phyloP scores from a whole-genome alignment of 164 flowering plant genomes.

The Piper betle region DNA sequence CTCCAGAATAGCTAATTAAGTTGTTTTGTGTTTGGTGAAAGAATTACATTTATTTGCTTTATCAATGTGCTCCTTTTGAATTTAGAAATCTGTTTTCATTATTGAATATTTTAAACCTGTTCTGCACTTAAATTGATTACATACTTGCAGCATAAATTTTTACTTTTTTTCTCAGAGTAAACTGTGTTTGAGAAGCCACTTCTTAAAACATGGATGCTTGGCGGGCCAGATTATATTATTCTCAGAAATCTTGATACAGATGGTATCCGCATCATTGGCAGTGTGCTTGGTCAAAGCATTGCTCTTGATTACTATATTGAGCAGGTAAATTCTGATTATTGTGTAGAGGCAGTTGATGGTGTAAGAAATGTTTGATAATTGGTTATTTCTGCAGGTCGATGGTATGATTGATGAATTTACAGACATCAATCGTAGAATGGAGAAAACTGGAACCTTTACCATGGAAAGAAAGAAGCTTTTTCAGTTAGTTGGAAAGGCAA shows the following conservation, averaged over 20 bases:
- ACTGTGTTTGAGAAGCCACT: conserved; percentile 80
- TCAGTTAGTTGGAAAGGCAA: conserved; percentile 90
- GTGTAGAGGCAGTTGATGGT: not conserved
- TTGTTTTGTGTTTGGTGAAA: no score
- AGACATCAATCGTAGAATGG: conserved; percentile 91
- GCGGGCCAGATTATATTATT: conserved; percentile 79
- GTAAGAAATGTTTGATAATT: not conserved
- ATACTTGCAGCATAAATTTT: no score
- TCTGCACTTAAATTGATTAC: not conserved
- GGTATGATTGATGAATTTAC: conserved; percentile 97
- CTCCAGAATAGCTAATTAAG: no score
- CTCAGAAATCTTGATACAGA: conserved; percentile 72
- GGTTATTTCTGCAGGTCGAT: conserved; percentile 51
- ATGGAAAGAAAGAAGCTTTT: conserved; percentile 89
- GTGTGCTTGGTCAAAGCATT: conserved; percentile 97
- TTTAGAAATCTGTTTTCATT: no score
- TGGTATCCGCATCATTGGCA: conserved; percentile 88
- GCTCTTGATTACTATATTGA: conserved; percentile 95
- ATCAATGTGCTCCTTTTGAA: no score
- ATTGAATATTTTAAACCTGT: no score
- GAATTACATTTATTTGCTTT: no score
- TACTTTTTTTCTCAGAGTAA: conserved; percentile 37
- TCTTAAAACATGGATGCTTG: conserved; percentile 77
- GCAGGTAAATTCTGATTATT: conserved; percentile 35
- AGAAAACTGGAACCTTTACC: conserved; percentile 87